Evolutionary conservation across 352 stramenopile species (phyloP).

Genomic region (Phytophthora fragariaefolia): DNA sequence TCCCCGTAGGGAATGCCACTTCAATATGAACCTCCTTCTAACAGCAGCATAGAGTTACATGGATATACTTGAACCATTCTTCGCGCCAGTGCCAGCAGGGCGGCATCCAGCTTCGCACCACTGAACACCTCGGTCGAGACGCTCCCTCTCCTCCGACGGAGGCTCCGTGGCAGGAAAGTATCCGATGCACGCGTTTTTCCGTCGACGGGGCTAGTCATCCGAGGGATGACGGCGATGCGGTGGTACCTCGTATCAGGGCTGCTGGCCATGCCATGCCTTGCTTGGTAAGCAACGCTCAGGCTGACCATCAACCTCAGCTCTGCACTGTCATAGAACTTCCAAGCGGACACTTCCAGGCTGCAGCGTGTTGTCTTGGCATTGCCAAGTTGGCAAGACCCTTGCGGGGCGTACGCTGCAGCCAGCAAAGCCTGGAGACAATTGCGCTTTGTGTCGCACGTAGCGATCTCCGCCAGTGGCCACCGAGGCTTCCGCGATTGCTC

Average conservation of each 20-base stretch:
- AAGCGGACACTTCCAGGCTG: background rate
- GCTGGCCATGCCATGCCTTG: no score
- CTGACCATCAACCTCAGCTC: background rate
- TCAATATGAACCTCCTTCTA: conserved; percentile 14
- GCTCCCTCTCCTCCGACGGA: background rate
- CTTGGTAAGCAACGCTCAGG: no score
- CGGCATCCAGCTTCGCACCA: no score
- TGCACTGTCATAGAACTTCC: background rate
- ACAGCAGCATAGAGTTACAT: no score
- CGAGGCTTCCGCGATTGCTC: background rate
- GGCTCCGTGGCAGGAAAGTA: conserved; percentile 3
- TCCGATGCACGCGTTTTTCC: background rate
- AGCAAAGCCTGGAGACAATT: background rate
- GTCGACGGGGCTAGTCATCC: background rate
- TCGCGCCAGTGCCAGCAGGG: no score
- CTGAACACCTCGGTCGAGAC: no score
- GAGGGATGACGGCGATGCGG: conserved; percentile 5
- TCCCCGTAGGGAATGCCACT: background rate
- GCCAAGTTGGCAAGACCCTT: background rate
- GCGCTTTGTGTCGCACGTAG: conserved; percentile 9
- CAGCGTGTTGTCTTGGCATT: background rate
- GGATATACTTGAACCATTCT: no score
- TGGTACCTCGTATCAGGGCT: conserved; percentile 13
- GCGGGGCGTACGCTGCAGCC: background rate
- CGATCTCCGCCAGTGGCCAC: background rate